These are phyloP conservation scores for Tuber indicum DNA, from an alignment of 495 filamentous ascomycete genomes.

Conservation along the genomic window DNA sequence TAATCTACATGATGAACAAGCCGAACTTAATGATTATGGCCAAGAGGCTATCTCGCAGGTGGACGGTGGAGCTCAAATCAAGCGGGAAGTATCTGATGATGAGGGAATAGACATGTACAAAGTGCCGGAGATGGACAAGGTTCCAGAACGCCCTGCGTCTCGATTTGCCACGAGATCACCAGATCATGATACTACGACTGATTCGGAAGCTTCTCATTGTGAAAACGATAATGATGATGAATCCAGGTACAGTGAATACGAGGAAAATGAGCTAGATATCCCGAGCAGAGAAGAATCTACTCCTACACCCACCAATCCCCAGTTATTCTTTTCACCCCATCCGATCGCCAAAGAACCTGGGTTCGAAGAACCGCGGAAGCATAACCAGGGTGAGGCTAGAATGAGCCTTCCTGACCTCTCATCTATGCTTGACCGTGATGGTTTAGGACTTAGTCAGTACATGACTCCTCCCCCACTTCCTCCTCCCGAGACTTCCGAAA, in stretches of 20 bases:
- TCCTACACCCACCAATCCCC: slow-evolving; percentile 41
- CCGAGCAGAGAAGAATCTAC: slow-evolving; percentile 41
- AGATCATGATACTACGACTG: slow-evolving; percentile 31
- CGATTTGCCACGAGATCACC: slow-evolving; percentile 39
- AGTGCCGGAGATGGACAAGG: slow-evolving; percentile 58
- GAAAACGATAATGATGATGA: slow-evolving; percentile 49
- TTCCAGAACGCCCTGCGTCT: slow-evolving; percentile 37
- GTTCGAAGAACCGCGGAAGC: slow-evolving; percentile 40
- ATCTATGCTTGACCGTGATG: slow-evolving; percentile 48
- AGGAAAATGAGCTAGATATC: slow-evolving; percentile 42
- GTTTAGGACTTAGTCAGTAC: slow-evolving; percentile 50
- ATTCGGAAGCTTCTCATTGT: slow-evolving; percentile 45
- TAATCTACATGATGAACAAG: not conserved
- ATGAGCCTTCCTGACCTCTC: slow-evolving; percentile 49
- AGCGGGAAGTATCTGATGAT: slow-evolving; percentile 56
- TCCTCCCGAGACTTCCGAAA: slow-evolving; percentile 1
- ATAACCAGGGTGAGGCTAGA: slow-evolving; percentile 28
- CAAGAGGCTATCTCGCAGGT: slow-evolving; percentile 34
- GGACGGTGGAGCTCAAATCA: slow-evolving; percentile 58
- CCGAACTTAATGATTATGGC: slow-evolving; percentile 49
- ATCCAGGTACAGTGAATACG: slow-evolving; percentile 46
- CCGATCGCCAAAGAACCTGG: slow-evolving; percentile 33
- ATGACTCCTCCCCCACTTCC: slow-evolving; percentile 51
- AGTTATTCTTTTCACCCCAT: not conserved
- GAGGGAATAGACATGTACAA: slow-evolving; percentile 61